These are phyloP conservation scores for Monarda citriodora DNA, from an alignment of 305 asterid species.

Conservation along the genomic window DNA sequence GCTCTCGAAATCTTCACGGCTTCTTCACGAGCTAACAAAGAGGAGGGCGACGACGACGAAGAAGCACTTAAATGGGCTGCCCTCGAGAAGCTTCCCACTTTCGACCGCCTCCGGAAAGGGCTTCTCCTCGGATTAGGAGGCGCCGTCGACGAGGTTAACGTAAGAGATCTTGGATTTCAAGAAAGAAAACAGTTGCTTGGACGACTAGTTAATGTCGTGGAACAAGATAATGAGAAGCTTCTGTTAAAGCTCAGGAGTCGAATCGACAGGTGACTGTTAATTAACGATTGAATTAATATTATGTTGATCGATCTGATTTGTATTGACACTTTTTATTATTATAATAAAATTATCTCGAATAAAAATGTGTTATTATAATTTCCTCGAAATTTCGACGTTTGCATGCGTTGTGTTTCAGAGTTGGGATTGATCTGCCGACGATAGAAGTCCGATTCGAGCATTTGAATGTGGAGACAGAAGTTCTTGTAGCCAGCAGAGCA, in stretches of 20 bases:
- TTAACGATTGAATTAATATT: too few species aligned
- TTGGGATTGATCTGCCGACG: conserved; percentile 63
- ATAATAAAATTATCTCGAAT: too few species aligned
- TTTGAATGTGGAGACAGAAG: conserved; percentile 53
- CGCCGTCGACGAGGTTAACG: conserved; percentile 35
- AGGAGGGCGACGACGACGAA: conserved; percentile 7
- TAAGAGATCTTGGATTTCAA: conserved; percentile 39
- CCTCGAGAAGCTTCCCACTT: conserved; percentile 62
- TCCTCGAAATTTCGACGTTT: too few species aligned
- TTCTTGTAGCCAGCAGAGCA: conserved; percentile 55
- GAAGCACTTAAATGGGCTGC: conserved; percentile 52
- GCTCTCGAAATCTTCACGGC: conserved; percentile 27
- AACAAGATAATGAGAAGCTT: conserved; percentile 62
- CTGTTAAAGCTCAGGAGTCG: conserved; percentile 47
- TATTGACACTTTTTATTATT: too few species aligned
- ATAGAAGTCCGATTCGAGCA: conserved; percentile 66
- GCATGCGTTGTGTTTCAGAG: conserved; percentile 32
- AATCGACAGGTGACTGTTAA: conserved; percentile 38
- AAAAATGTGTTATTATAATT: too few species aligned
- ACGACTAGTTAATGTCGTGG: conserved; percentile 42
- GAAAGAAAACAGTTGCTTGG: conserved; percentile 49
- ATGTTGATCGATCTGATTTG: too few species aligned
- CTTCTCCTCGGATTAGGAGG: conserved; percentile 29
- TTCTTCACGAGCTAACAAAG: conserved; percentile 22
- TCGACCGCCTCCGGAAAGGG: conserved; percentile 48